Base-by-base conservation (phyloP, 805 yeast genomes). In the Ogataea thermomethanolica region DNA sequence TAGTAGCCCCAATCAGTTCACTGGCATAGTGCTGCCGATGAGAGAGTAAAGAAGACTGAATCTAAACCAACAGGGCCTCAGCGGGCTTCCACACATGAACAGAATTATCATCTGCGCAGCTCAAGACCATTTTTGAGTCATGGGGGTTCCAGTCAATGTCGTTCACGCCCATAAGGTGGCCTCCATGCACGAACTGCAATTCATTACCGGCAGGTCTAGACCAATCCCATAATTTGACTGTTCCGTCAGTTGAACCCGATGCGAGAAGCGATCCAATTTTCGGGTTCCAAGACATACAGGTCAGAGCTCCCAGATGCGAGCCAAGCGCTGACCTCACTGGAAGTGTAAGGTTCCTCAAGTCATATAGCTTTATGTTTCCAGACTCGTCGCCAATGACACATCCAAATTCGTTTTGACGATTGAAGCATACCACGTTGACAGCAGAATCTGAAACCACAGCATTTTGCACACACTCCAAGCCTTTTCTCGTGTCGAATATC, bases 91-190 rank as follows among this genome's bases (percentile, higher is more conserved):
- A 90, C 2, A 89, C 61, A 46, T 90, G 96, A n/a, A 89, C 64
- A 1, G 90, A 76, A 56, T 90, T 90, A 55, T 90, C 96, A 53
- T 84, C 88, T 0, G 87, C 78, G 5, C 84, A 91, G 53, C 88
- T 79, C 3, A 87, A 81, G 26, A 88, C 48, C 73, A 82, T 70
- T 76, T 82, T 76, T 4, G 78, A 76, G 41, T 78, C 84, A 43
- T 79, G 79, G 0, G 78, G 74, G 41, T 85, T 84, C 97, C 97
- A 90, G 25, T 78, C 73, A 22, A 88, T 63, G 52, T 89, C 97
- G 49, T 83, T 84, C 3, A 90, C 86, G 3, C 91, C 89, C n/a
- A 83, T 67, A 74, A 82, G 73, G 59, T 90, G 98, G 0, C 97
- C 97, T 3, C 80, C 82, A 61, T 90, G 98, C 3, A 71, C 69